Conservation (phyloP, 1,139 yeast genomes). For the Kurtzmaniella quercitrusa region DNA sequence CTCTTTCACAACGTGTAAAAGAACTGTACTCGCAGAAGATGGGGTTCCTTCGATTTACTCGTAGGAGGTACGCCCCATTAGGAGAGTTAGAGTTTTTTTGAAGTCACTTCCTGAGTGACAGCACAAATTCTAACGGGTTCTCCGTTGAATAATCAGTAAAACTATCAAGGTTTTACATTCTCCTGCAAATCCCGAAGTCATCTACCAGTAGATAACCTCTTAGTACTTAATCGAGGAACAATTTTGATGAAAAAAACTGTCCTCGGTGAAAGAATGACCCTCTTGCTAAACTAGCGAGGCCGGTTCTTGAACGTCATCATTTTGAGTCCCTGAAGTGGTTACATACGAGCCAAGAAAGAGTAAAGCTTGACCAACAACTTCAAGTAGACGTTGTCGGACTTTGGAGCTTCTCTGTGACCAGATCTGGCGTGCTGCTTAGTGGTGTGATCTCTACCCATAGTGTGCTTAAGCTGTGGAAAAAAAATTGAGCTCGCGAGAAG, state of each 20-base stretch:
- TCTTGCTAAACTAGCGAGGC: too few relatives aligned
- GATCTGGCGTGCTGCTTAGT: constrained; percentile 93
- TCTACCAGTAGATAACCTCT: not conserved
- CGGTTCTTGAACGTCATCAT: not conserved
- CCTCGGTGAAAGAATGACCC: not conserved
- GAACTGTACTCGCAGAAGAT: constrained; percentile 59
- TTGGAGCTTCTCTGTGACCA: constrained; percentile 98
- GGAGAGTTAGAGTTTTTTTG: not conserved
- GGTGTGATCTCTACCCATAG: constrained; percentile 98
- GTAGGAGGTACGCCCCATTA: constrained; percentile 6
- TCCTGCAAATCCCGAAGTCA: not conserved
- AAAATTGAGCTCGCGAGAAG: constrained; percentile 4
- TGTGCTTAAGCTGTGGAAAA: constrained; percentile 17
- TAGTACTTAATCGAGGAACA: not conserved
- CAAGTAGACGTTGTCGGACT: constrained; percentile 98
- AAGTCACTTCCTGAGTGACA: not conserved
- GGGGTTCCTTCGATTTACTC: constrained; percentile 8
- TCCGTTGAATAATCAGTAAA: not conserved
- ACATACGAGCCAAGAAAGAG: constrained; percentile 99
- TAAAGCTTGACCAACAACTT: constrained; percentile 95
- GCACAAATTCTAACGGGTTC: not conserved
- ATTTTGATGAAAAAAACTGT: not conserved
- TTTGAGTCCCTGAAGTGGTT: constrained; percentile 11
- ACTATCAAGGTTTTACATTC: not conserved
- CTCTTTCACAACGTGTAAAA: constrained; percentile 8